Base-by-base conservation (phyloP, 164 flowering plant genomes). In the Pachysandra terminalis region DNA sequence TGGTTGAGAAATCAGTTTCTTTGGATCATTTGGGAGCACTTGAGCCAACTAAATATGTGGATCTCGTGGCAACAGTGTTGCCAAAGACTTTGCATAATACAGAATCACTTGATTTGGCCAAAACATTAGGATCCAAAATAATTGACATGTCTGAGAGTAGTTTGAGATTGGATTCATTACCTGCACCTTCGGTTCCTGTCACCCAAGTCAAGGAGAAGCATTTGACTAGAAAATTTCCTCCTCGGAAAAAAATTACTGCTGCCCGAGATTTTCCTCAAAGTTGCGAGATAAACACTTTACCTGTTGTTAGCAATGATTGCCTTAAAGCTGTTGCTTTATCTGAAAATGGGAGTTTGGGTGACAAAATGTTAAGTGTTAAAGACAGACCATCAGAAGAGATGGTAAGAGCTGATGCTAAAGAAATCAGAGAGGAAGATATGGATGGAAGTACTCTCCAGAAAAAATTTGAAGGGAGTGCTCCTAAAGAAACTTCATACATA, bases 201-300 rank as follows among this genome's bases (percentile, higher is more conserved):
- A 5, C n/a, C 19, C 56, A 24, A 32, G 37, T 12, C 24, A 23
- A n/a, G 52, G 59, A 64, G 60, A 65, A 66, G 59, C 28, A 24
- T 23, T 40, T n/a, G 15, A 0, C 60, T 24, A 69, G 64, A 58
- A 77, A 71, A 5, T 85, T 71, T 68, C 87, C 83, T 73, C 79
- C 81, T 49, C 78, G 71, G 22, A 80, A 81, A 74, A 83, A 71
- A 65, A 56, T 84, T 59, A 81, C 75, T 0, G 71, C 73, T 17
- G 16, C 13, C 21, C 64, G 80, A 51, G 77, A 77, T 68, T 82
- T 78, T 35, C 82, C 82, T 16, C 72, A 40, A 2, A 69, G 71
- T 51, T 79, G 82, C 65, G 82, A 80, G 56, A 72, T 74, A 49
- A 75, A 82, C 69, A 85, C 80, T 67, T 73, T 71, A 45, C 53